Conservation (phyloP, 176 grass and related monocot genomes). For the Carex littledalei region DNA sequence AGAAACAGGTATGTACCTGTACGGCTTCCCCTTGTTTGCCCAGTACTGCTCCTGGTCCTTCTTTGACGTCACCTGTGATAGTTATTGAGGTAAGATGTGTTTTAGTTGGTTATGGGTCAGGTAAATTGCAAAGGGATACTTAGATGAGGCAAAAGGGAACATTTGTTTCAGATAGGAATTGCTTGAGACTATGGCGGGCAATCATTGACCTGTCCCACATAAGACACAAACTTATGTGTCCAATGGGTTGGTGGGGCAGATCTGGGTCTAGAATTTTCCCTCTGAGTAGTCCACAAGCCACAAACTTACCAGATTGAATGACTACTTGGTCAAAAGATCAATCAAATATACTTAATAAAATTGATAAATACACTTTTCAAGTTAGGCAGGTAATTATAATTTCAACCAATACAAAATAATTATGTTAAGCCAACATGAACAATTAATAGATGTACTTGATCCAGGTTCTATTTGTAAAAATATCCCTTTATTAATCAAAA, state of each 20-base stretch:
- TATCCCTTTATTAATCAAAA: background rate
- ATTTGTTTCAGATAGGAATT: background rate
- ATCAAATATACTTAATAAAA: background rate
- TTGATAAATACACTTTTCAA: background rate
- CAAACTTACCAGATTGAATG: background rate
- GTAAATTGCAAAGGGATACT: background rate
- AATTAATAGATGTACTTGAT: too few relatives aligned
- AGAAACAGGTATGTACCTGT: conserved; percentile 73
- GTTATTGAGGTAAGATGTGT: background rate
- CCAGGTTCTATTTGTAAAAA: background rate
- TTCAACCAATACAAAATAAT: background rate
- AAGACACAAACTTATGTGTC: background rate
- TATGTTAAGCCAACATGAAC: background rate
- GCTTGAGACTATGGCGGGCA: background rate
- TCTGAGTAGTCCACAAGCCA: background rate
- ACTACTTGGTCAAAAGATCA: background rate
- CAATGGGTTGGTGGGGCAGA: background rate
- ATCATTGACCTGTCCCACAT: background rate
- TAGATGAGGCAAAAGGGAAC: background rate
- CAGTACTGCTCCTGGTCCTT: conserved; percentile 99
- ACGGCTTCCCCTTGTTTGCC: conserved; percentile 57
- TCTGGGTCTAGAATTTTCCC: background rate
- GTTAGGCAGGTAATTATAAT: background rate
- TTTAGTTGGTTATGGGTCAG: background rate
- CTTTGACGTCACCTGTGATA: conserved; percentile 74